phyloP scores from a whole-genome alignment of 1,284 basidiomycete species.

The Trametes sp. region DNA sequence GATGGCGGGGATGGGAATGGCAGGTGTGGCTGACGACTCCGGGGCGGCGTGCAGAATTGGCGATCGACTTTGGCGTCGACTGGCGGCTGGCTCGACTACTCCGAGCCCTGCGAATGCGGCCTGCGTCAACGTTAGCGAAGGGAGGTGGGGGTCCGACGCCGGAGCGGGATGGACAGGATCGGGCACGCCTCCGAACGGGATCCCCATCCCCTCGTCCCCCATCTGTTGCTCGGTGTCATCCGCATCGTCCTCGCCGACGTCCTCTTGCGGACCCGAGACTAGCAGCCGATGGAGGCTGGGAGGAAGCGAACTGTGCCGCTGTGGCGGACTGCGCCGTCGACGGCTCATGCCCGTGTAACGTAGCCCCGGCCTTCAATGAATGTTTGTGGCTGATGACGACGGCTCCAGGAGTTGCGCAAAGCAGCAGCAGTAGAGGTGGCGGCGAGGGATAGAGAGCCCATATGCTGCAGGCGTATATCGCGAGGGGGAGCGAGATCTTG shows the following conservation, averaged over 20 bases:
- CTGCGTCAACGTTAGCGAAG: conserved; percentile 23
- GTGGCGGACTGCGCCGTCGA: conserved; percentile 27
- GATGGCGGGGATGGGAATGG: conserved; percentile 2
- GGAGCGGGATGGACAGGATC: conserved; percentile 20
- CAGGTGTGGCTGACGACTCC: conserved; percentile 7
- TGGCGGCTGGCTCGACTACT: conserved; percentile 7
- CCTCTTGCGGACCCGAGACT: conserved; percentile 40
- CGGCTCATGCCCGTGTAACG: conserved; percentile 25
- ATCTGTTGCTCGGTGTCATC: conserved; percentile 16
- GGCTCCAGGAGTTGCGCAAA: conserved; percentile 28
- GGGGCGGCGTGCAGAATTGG: conserved; percentile 13
- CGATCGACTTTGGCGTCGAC: conserved; percentile 18
- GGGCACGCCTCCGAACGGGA: conserved; percentile 11
- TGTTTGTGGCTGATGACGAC: conserved; percentile 23
- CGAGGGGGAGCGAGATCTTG: conserved; percentile 33
- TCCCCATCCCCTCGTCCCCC: conserved; percentile 15
- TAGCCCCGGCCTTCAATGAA: conserved; percentile 11
- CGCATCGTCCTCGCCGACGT: conserved; percentile 17
- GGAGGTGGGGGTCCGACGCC: conserved; percentile 17
- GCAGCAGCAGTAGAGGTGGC: conserved; percentile 32
- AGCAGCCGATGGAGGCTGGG: conserved; percentile 42
- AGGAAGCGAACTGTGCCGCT: conserved; percentile 55
- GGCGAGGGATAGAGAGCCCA: conserved; percentile 39
- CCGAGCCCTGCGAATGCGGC: conserved; percentile 24
- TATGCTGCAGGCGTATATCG: conserved; percentile 37